Percentiles rank a stretch among this genome's conserved stretches.
Evolutionary conservation across 2,329 filamentous ascomycete species (phyloP).

Genomic region (Diaporthe longicolla): DNA sequence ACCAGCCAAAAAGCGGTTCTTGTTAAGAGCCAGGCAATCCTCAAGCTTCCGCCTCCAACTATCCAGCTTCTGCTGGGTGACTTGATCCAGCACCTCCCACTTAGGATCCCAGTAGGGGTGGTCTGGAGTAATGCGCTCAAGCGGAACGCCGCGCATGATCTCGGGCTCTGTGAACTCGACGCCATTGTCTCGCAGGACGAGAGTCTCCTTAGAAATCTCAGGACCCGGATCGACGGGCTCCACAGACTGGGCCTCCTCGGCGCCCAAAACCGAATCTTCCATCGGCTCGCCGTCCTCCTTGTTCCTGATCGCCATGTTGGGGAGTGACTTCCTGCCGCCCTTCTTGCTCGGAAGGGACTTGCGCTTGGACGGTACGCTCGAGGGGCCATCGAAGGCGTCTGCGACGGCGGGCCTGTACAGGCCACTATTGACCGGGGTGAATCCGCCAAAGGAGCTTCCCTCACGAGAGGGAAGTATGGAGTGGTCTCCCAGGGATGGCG

Average conservation of each 20-base stretch:
- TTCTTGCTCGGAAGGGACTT: constrained; percentile 39
- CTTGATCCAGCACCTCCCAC: constrained; percentile 62
- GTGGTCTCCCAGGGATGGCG: constrained; percentile 24
- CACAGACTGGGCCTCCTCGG: constrained; percentile 36
- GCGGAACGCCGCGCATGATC: constrained; percentile 66
- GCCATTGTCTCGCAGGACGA: constrained; percentile 65
- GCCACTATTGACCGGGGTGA: constrained; percentile 46
- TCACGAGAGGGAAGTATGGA: constrained; percentile 33
- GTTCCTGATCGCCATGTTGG: constrained; percentile 35
- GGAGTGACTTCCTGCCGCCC: constrained; percentile 38
- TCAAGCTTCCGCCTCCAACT: constrained; percentile 65
- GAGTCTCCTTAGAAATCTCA: constrained; percentile 62
- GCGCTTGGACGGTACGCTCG: constrained; percentile 37
- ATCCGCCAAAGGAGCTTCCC: constrained; percentile 41
- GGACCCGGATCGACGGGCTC: constrained; percentile 43
- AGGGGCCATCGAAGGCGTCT: constrained; percentile 5
- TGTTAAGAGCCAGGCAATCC: constrained; percentile 55
- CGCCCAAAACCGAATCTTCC: constrained; percentile 38
- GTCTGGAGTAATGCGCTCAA: constrained; percentile 63
- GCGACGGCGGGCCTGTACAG: not conserved
- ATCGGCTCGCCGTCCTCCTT: constrained; percentile 31
- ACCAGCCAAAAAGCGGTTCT: constrained; percentile 66
- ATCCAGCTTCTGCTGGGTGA: constrained; percentile 60
- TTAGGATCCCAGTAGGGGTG: constrained; percentile 70
- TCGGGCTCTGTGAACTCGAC: constrained; percentile 64